Percentiles rank a stretch among this genome's conserved stretches.
Conservation (phyloP, 768 basidiomycete species). For the Mycena belliarum region DNA sequence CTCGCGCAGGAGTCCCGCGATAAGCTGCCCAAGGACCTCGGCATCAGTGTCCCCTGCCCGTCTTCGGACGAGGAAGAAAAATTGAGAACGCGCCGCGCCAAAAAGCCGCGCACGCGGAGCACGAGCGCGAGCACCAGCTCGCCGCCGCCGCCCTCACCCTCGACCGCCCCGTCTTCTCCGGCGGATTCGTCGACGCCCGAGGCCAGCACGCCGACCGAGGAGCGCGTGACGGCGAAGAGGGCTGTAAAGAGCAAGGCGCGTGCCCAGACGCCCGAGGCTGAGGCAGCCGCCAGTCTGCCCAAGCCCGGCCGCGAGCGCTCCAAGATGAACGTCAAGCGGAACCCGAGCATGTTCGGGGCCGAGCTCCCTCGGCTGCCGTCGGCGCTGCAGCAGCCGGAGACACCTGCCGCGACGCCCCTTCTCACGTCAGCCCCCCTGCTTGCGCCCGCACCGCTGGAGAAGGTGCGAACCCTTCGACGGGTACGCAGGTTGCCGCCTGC, state of each 20-base stretch:
- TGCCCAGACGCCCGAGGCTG: conserved; percentile 7
- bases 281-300: conserved; percentile 1
- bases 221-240: conserved; percentile 4
- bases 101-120: conserved; percentile 53
- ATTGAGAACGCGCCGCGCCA: conserved; percentile 54
- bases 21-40: conserved; percentile 22
- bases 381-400: conserved; percentile 24
- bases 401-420: conserved; percentile 21
- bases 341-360: conserved; percentile 67
- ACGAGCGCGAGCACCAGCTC: conserved; percentile 19
- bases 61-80: conserved; percentile 83
- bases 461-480: conserved; percentile 49
- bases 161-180: conserved; percentile 20
- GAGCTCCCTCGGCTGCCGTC: conserved; percentile 54
- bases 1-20: conserved; percentile 30
- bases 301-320: conserved; percentile 32
- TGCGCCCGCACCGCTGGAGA: conserved; percentile 25
- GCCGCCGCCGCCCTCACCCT: conserved; percentile 27
- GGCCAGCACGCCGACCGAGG: not conserved
- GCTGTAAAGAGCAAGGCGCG: conserved; percentile 8
- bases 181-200: conserved; percentile 15
- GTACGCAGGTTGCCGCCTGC: conserved; percentile 49
- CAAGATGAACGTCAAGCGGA: conserved; percentile 53
- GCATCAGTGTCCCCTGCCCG: conserved; percentile 42
- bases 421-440: conserved; percentile 20